Evolutionary conservation across 176 grass and related monocot genomes (phyloP).

Genomic region (barley (Hordeum vulgare)): DNA sequence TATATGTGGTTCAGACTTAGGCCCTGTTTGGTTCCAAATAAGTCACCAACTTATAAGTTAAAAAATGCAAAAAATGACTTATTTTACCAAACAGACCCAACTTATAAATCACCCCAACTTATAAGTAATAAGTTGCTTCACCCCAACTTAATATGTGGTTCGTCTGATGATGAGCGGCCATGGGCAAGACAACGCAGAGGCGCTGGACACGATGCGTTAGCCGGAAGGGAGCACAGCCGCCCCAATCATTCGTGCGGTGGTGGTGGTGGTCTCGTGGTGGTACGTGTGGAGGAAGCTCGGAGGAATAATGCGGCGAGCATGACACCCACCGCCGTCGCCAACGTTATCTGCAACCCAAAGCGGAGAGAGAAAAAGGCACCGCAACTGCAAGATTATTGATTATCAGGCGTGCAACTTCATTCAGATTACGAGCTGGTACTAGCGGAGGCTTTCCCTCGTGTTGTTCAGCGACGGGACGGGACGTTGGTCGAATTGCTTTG

Average conservation of each 20-base stretch:
- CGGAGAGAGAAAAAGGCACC: neutral
- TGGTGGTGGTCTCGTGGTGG: neutral
- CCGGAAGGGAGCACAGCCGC: conserved; percentile 29
- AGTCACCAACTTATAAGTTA: no score
- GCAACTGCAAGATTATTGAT: neutral
- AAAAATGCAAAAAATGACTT: no score
- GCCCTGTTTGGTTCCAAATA: no score
- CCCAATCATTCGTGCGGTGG: conserved; percentile 18
- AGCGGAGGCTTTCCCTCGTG: neutral
- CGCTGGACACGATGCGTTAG: conserved; percentile 18
- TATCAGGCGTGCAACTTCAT: neutral
- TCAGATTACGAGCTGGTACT: neutral
- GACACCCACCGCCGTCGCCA: conserved; percentile 39
- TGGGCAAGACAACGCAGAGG: conserved; percentile 20
- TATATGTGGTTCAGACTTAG: no score
- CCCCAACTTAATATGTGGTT: neutral
- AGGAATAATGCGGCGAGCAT: conserved; percentile 64
- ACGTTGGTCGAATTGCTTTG: neutral
- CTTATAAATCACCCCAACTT: no score
- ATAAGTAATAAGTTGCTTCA: no score
- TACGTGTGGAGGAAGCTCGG: conserved; percentile 50
- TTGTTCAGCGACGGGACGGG: neutral
- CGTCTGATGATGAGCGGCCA: neutral
- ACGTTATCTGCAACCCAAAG: conserved; percentile 47
- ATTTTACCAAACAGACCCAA: no score